Base-by-base conservation (phyloP, 768 basidiomycete species). In the Agaricus blazei region DNA sequence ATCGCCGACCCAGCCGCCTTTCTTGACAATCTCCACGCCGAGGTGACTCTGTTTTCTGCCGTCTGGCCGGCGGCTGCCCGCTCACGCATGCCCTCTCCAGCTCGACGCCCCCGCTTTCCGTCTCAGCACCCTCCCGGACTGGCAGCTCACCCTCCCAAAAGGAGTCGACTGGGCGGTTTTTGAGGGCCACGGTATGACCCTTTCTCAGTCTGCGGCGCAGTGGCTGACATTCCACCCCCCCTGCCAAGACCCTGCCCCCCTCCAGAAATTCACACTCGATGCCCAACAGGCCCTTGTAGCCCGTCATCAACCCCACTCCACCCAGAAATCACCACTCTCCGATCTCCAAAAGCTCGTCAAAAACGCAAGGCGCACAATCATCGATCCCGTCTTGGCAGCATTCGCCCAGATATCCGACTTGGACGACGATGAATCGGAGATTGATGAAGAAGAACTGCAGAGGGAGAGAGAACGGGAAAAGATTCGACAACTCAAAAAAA, bases 121-220 rank as follows among this genome's bases (percentile, higher is more conserved):
- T 47, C 60, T 86, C 44, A 79, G 77, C 57, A 73, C 76, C 36
- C 69, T 78, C 48, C 64, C 68, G 0, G 77, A 79, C 52, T 75
- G 75, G 34, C 69, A 71, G 24, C 70, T 80, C 2, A 61, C 45
- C 1, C 63, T 81, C 4, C 80, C 82, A 3, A 65, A 75, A 54
- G 73, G 74, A 31, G 71, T 90, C 45, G 73, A 89, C 59, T 91
- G 88, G 89, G 66, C 75, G 9, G 62, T 78, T 1, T 89, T 83
- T 63, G 71, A 75, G 9, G 71, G 73, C 5, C 72, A 73, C 61
- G 87, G 88, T 89, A 64, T 48, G 73, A 65, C 37, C 53, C 26
- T 36, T 37, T 24, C 44, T 54, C 29, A 3, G 9, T 52, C 24
- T 3, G 4, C 49, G 42, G 37, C 40, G 38, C 42, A 15, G 27